Conservation (phyloP, 768 basidiomycete genomes). For the Gyrodon lividus region DNA sequence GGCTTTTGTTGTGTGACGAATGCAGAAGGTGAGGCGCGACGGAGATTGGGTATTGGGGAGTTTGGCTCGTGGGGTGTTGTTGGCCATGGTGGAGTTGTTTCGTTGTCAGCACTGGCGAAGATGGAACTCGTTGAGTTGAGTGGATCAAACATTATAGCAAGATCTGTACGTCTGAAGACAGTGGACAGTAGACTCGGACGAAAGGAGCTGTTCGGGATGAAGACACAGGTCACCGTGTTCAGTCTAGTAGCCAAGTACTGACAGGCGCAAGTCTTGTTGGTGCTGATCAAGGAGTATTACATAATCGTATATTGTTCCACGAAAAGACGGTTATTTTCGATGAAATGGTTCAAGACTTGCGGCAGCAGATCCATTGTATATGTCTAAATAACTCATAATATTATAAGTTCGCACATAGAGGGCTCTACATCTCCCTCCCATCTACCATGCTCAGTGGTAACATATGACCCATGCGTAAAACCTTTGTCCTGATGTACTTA, state of each 20-base stretch:
- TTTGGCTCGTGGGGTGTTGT: conserved; percentile 75
- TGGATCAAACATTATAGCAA: conserved; percentile 64
- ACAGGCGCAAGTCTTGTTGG: background rate
- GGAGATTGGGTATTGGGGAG: conserved; percentile 70
- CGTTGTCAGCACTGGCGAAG: conserved; percentile 50
- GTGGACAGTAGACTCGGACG: background rate
- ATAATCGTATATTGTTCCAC: no score
- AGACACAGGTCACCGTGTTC: no score
- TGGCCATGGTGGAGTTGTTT: conserved; percentile 68
- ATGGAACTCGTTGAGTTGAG: conserved; percentile 54
- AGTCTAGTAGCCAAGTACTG: no score
- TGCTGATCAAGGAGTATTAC: background rate
- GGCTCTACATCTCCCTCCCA: background rate
- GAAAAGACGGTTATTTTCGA: no score
- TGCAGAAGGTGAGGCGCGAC: conserved; percentile 53
- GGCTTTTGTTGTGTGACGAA: conserved; percentile 49
- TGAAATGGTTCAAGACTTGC: no score
- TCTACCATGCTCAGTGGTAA: conserved; percentile 48
- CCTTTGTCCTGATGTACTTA: conserved; percentile 93
- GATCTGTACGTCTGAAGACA: background rate
- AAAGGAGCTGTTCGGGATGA: background rate
- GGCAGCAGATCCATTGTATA: background rate
- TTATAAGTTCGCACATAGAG: background rate
- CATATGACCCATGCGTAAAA: conserved; percentile 97
- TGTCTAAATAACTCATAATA: conserved; percentile 2